Evolutionary conservation across 345 rosid species (phyloP), one percentile per base, ranked within the genome.

Genomic region (Passiflora organensis): DNA sequence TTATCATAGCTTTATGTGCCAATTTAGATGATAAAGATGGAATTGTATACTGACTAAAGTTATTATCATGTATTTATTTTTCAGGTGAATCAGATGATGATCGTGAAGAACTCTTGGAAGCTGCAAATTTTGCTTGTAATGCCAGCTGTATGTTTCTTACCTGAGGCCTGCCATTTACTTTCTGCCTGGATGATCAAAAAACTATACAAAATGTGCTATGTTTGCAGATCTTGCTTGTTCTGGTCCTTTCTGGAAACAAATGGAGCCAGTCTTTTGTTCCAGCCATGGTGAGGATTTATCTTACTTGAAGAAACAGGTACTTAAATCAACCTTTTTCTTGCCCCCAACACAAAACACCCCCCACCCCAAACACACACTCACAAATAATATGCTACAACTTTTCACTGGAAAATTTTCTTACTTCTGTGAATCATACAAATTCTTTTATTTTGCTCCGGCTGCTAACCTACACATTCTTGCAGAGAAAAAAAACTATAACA

Each of bases 41-140:
- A 42, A 21, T 34, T 2, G 17, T 6, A 43, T 53, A 47, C 37
- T 17, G 57, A 45, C 28, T 55, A 42, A 42, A 63, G 21, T 16
- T 19, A 20, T 56, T 48, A 18, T 43, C 17, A 15, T 47, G 39
- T 47, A 22, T 46, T 9, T 63, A 56, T 37, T 50, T 62, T 43
- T 66, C 41, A 78, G 87, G 76, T 37, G 81, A 74, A 58, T 68
- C 74, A 20, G 83, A 76, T 56, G 80, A 77, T 57, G 83, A 81
- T 67, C 78, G 58, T 15, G 83, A 81, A 56, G 86, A 81, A 37
- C 74, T 81, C 36, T 59, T 76, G 36, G 78, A 61, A 20, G 83
- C 83, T 62, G 83, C 80, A 21, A 72, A 67, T 19, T 78, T 45
- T 53, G 78, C 83, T 57, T 51, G 68, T 48, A 70, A 68, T 59